Conservation (phyloP, 345 rosid genomes). For the Cardamine chenopodiifolia region DNA sequence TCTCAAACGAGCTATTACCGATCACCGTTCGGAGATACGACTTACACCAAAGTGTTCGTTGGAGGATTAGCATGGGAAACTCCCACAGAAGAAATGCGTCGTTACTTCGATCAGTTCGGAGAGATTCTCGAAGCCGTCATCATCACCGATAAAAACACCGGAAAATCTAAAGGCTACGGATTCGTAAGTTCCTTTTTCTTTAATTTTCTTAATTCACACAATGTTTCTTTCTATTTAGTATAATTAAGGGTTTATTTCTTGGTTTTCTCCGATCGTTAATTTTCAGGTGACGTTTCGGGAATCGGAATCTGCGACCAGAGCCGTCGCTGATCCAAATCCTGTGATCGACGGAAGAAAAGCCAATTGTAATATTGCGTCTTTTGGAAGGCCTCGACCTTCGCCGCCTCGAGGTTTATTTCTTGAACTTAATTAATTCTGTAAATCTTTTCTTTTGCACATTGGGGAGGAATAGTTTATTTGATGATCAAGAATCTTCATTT, state of each 20-base stretch:
- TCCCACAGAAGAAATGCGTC: conserved; percentile 80
- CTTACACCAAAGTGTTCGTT: conserved; percentile 84
- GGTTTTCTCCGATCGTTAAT: neutral
- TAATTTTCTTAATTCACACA: neutral
- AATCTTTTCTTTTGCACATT: neutral
- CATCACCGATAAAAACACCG: conserved; percentile 76
- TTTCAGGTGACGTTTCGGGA: conserved; percentile 83
- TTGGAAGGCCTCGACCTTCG: conserved; percentile 83
- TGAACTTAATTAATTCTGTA: neutral
- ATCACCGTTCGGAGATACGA: conserved; percentile 95
- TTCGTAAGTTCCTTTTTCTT: conserved; percentile 56
- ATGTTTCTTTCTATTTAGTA: neutral
- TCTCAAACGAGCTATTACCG: conserved; percentile 56
- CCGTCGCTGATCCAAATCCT: conserved; percentile 81
- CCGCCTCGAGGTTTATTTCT: conserved; percentile 72
- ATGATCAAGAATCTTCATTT: conserved; percentile 2
- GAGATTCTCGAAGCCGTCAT: conserved; percentile 97
- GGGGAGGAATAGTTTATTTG: neutral
- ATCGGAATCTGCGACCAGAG: conserved; percentile 82
- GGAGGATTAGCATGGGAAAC: conserved; percentile 99
- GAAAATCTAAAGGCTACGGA: conserved; percentile 97
- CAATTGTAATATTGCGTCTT: conserved; percentile 88
- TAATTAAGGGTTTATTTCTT: neutral
- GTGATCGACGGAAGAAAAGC: conserved; percentile 89
- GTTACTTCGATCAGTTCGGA: conserved; percentile 86